A percentile compares a stretch with the other conserved stretches of the same genome.
phyloP scores from a whole-genome alignment of 2,329 filamentous ascomycete genomes.

The Hypoxylon sp. region DNA sequence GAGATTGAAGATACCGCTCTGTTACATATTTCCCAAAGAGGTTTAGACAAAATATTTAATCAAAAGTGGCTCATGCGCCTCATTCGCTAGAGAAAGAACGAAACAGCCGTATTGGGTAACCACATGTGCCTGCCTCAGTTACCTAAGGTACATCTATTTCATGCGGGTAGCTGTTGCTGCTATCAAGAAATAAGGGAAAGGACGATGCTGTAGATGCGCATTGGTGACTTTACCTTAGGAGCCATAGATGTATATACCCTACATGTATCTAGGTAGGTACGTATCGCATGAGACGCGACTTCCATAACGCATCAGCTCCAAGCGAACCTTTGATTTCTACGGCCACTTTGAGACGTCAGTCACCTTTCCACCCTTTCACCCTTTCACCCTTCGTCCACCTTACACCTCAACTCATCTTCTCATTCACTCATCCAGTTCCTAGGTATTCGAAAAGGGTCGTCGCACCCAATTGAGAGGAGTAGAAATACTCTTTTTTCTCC shows the following conservation, averaged over 20 bases:
- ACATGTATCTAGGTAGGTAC: too few relatives aligned
- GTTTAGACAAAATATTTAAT: constrained; percentile 4
- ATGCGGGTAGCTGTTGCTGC: too few relatives aligned
- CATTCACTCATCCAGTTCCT: too few relatives aligned
- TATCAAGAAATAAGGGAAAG: too few relatives aligned
- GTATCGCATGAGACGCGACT: neutral
- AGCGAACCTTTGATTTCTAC: neutral
- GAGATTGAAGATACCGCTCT: neutral
- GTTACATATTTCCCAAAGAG: constrained; percentile 15
- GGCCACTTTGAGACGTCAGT: neutral
- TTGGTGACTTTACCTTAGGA: too few relatives aligned
- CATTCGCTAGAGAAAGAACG: neutral
- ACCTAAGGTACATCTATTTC: too few relatives aligned
- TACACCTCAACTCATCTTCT: too few relatives aligned
- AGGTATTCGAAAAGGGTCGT: too few relatives aligned
- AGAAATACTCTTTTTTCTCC: neutral
- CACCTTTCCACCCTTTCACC: too few relatives aligned
- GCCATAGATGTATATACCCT: too few relatives aligned
- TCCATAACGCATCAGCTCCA: neutral
- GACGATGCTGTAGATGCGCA: too few relatives aligned
- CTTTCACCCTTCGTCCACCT: neutral
- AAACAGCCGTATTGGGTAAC: neutral
- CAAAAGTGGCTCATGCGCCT: neutral
- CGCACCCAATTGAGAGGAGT: neutral
- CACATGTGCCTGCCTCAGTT: too few relatives aligned